Evolutionary conservation across 805 yeast genomes (phyloP).

Genomic region (Candida mattraensis): DNA sequence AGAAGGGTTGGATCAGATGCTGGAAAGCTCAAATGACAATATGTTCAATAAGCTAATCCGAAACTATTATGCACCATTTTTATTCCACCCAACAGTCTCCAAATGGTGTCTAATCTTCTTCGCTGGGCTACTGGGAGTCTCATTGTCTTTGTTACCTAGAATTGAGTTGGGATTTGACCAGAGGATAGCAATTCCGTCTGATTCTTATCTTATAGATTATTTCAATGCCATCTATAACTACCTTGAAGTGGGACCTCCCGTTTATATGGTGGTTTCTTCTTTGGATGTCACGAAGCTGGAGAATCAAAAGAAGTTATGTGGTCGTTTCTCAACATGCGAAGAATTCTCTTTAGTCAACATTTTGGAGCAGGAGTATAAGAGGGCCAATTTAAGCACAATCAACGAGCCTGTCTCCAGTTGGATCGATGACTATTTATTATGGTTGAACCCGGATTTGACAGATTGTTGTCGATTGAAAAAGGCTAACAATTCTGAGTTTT

Average conservation of each 20-base stretch:
- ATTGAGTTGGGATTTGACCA: conserved; percentile 85
- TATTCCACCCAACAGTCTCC: conserved; percentile 49
- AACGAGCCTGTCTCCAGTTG: conserved; percentile 86
- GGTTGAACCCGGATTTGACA: conserved; percentile 83
- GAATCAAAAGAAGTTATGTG: conserved; percentile 77
- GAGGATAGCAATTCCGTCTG: conserved; percentile 79
- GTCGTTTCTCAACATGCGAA: conserved; percentile 82
- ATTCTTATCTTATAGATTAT: conserved; percentile 78
- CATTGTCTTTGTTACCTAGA: conserved; percentile 67
- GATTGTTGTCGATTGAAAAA: conserved; percentile 80
- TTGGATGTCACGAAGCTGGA: conserved; percentile 58
- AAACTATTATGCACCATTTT: conserved; percentile 55
- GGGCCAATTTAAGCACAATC: conserved; percentile 63
- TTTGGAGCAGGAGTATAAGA: conserved; percentile 77
- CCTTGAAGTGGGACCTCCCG: conserved; percentile 88
- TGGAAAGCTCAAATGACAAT: conserved; percentile 23
- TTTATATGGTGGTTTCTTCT: conserved; percentile 77
- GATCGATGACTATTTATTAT: conserved; percentile 87
- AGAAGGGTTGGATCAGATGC: conserved; percentile 24
- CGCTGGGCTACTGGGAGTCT: conserved; percentile 61
- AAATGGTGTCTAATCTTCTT: conserved; percentile 54
- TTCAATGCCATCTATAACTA: conserved; percentile 73
- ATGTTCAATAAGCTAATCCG: conserved; percentile 43
- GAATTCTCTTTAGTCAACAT: conserved; percentile 76
- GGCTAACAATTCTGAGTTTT: conserved; percentile 51